Conservation (phyloP, 192 early-diverging fungal genomes). For the Podila epigama region DNA sequence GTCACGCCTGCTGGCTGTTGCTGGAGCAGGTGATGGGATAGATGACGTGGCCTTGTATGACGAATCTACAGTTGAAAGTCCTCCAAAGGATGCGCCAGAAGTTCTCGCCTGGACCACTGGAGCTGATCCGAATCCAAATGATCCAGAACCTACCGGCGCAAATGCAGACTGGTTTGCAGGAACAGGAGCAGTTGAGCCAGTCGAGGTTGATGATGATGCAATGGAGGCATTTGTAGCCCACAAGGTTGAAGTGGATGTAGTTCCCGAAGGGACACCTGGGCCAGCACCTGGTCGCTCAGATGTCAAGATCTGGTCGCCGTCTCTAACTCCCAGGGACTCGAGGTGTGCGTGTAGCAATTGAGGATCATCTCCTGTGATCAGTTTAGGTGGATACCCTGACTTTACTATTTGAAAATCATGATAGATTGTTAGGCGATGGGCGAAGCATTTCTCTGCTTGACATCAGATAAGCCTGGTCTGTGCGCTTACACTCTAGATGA, state of each 20-base stretch:
- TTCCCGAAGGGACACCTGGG: neutral
- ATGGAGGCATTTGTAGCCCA: neutral
- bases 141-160: neutral
- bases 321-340: conserved; percentile 29
- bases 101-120: conserved; percentile 15
- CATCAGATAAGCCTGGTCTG: neutral
- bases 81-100: neutral
- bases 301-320: conserved; percentile 44
- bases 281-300: conserved; percentile 12
- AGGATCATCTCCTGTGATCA: conserved; percentile 5
- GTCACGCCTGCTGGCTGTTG: neutral
- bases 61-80: conserved; percentile 6
- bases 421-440: neutral
- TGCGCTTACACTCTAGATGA: conserved; percentile 21
- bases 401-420: conserved; percentile 37
- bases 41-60: conserved; percentile 6
- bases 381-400: conserved; percentile 45
- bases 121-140: conserved; percentile 16
- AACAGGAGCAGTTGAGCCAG: neutral
- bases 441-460: neutral
- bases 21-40: neutral
- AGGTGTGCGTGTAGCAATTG: conserved; percentile 9
- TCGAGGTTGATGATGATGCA: neutral
- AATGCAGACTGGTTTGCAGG: neutral
- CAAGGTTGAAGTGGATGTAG: neutral